These are phyloP conservation scores for Chlorella sp. DNA, from an alignment of 139 green algal species.

Conservation along the genomic window DNA sequence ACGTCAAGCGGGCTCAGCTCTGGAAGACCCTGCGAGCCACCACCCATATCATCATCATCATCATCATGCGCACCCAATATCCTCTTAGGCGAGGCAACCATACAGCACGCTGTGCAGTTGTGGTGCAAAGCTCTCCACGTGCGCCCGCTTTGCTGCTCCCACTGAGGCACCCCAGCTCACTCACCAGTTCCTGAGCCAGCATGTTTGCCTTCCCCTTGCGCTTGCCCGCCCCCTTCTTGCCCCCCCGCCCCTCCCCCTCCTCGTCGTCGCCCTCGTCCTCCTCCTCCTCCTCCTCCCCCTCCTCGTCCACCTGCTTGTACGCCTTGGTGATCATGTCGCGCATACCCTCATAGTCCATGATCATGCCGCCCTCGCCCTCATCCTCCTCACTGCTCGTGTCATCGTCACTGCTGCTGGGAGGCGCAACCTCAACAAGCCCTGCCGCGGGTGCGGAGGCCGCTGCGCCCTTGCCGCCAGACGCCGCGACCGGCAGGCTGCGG, in stretches of 20 bases:
- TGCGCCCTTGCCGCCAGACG: background rate
- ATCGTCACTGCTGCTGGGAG: slow-evolving; percentile 18
- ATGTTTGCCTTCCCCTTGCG: too few relatives aligned
- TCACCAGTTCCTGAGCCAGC: too few relatives aligned
- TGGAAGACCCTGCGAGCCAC: background rate
- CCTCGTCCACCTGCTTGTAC: slow-evolving; percentile 25
- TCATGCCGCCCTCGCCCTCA: background rate
- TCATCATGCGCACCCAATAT: too few relatives aligned
- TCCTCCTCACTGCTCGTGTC: slow-evolving; percentile 4
- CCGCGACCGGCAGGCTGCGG: background rate
- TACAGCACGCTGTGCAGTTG: background rate
- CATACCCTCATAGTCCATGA: slow-evolving; percentile 12
- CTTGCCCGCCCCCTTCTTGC: background rate
- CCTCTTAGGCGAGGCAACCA: too few relatives aligned
- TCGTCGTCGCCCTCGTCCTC: background rate
- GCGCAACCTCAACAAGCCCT: background rate
- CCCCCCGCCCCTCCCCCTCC: background rate
- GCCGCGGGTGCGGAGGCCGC: background rate
- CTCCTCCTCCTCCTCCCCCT: slow-evolving; percentile 20
- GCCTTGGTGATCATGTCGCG: slow-evolving; percentile 23
- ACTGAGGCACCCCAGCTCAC: too few relatives aligned
- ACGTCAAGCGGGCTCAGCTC: background rate
- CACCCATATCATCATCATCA: too few relatives aligned
- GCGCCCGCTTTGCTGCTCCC: background rate
- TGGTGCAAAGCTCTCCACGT: background rate